Conservation (phyloP, 1,139 yeast species). For the Magnusiomyces ingens region DNA sequence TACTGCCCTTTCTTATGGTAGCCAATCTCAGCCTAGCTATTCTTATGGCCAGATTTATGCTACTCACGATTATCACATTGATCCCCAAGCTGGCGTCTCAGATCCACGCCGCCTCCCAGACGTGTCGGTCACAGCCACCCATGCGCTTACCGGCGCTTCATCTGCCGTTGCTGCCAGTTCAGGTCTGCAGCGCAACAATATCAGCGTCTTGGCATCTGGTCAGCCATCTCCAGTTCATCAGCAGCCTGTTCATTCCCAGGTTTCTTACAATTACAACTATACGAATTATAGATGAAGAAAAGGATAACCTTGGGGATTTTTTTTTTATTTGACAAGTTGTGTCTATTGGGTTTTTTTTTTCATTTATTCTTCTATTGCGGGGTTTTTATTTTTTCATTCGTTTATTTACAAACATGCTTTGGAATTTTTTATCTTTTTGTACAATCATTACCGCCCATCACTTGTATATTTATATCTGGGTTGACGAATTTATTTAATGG, state of each 20-base stretch:
- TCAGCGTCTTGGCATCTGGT: background rate
- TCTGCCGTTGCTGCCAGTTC: background rate
- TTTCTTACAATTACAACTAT: slow-evolving; percentile 5
- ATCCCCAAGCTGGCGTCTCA: slow-evolving; percentile 3
- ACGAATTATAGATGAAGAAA: background rate
- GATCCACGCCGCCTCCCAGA: slow-evolving; percentile 23
- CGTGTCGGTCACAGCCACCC: slow-evolving; percentile 1
- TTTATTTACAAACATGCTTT: background rate
- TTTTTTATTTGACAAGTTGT: background rate
- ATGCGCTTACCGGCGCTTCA: slow-evolving; percentile 3
- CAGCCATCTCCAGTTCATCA: slow-evolving; percentile 5
- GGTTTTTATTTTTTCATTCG: background rate
- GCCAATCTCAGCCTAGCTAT: background rate
- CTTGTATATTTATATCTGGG: too few species aligned
- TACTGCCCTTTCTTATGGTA: too few species aligned
- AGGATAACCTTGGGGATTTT: background rate
- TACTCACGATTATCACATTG: background rate
- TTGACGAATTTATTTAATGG: too few species aligned
- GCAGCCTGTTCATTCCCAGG: slow-evolving; percentile 4
- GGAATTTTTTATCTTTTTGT: background rate
- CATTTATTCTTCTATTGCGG: background rate
- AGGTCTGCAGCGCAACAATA: too few species aligned
- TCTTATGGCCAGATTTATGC: background rate
- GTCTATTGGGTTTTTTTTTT: background rate
- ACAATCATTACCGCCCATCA: background rate